Evolutionary conservation across 228 moss, liverwort and hornwort genomes (phyloP), one percentile per base, ranked within the genome.

Genomic region (Sphagnum magellanicum): DNA sequence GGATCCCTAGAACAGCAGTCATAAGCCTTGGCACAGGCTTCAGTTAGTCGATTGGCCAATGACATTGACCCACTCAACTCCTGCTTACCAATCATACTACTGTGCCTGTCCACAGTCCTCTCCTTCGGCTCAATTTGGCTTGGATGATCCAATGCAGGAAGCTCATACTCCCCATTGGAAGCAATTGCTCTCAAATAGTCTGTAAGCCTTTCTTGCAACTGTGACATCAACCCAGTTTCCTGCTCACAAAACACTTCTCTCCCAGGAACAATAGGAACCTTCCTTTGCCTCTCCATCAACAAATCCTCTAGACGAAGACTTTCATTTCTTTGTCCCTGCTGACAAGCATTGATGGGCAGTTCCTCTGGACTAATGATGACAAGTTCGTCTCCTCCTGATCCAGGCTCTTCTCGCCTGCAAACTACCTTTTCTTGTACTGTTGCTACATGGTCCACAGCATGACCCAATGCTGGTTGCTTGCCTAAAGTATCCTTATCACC

Each of bases 1-100:
- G 83, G 81, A 66, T 76, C 67, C 68, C 65, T 71, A 64, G 83
- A 81, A 70, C 80, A 83, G 76, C 70, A 71, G 76, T 70, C 51
- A 63, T 70, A 72, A 62, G 73, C 78, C 61, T 78, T 83, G 70
- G 67, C 66, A 60, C 83, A 81, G 74, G 80, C 78, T 83, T 87
- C 75, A 50, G 53, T 63, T 74, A 87, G 73, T 65, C 87, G 75
- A 67, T 76, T 70, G 4, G 73, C 74, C 49, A 87, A 76, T 63
- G 74, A 74, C 72, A 76, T 73, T 68, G 73, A 60, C 50, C 74
- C 78, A 62, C 67, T 60, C 68, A 76, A 63, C 52, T 78, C 80
- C 68, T 66, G 72, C 67, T 50, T 51, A 6, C 51, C 49, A 16
- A 52, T 66, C 73, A 51, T 68, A 69, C 70, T 59, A 32, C 32